Evolutionary conservation across 768 basidiomycete species (phyloP), one percentile per base, ranked within the genome.

Genomic region (Lactarius indigo): DNA sequence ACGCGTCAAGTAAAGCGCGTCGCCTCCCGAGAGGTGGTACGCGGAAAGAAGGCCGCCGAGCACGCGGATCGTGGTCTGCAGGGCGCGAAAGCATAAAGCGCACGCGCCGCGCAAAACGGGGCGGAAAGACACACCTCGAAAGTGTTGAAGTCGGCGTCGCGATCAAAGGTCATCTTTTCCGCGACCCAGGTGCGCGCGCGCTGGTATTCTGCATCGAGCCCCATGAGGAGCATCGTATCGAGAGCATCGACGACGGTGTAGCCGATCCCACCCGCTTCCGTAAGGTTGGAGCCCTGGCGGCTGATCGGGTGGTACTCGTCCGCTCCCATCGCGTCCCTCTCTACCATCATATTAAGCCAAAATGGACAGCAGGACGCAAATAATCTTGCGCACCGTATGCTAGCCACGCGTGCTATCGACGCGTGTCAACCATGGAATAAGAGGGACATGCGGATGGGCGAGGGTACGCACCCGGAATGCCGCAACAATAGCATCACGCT

Each of bases 281-380:
- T 89, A 33, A 98, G 81, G 75, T 98, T 94, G 10, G 85, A 83
- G 5, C 96, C 96, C 31, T 77, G 78, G 58, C 82, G 82, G 61
- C 83, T 83, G 28, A 98, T 82, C 0, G 96, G 95, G 72, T 96
- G 93, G 72, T 94, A 97, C 75, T 96, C 92, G 78, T 97, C 94
- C 64, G 83, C 83, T 1, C 95, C 95, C 86, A 93, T 94, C 2
- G 95, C 95, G 74, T 97, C 87, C 56, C 86, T 79, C 78, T 94
- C 94, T 94, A 78, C 33, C 23, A 23, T 44, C 59, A 62, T 18
- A 61, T 71, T 50, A 72, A 62, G 26, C 54, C 58, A 58, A 72
- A 33, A 56, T 20, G 20, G 55, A 61, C 57, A 15, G 47, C 9
- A 60, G 23, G 39, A 58, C 8, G 31, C 56, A n/a, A 8, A 23